Base-by-base conservation (phyloP, 164 flowering plant genomes). In the Saururus chinensis region DNA sequence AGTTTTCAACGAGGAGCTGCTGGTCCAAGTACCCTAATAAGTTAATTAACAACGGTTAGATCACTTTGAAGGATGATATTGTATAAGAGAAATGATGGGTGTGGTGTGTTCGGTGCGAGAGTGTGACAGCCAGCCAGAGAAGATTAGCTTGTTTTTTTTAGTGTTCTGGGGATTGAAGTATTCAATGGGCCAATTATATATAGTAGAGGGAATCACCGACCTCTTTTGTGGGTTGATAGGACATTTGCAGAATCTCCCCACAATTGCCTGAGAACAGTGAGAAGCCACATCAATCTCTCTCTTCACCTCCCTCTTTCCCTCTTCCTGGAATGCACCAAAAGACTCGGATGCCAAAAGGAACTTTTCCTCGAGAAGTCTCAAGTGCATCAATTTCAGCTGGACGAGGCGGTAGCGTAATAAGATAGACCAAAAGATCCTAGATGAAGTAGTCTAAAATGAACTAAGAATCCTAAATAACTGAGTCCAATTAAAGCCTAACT, bases 201-300 rank as follows among this genome's bases (percentile, higher is more conserved):
- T n/a, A n/a, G 70, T 56, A 9, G 52, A 68, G 64, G 65, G 75
- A 72, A 66, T 66, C 75, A 73, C 78, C 81, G 75, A 68, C 57
- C 62, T 62, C 57, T n/a, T n/a, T n/a, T n/a, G n/a, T n/a, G n/a
- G 68, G 48, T 78, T 73, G 79, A 75, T 75, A 66, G 69, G 79
- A 75, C 77, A 49, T 73, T 75, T 71, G 64, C 52, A 69, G 79
- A 78, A 78, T 78, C 79, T 77, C 59, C 64, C 37, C 25, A 17
- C 11, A 13, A 45, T 58, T 20, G 54, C 59, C 56, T 61, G 23
- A 53, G n/a, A n/a, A n/a, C n/a, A n/a, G n/a, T n/a, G n/a, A n/a
- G 59, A 52, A 26, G 48, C 41, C 64, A 48, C 37, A 65, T 45
- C 62, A 37, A 56, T 66, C 64, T 60, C 48, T 40, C 51, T 55